Conservation (phyloP, 768 basidiomycete species). For the Pholiota molesta region DNA sequence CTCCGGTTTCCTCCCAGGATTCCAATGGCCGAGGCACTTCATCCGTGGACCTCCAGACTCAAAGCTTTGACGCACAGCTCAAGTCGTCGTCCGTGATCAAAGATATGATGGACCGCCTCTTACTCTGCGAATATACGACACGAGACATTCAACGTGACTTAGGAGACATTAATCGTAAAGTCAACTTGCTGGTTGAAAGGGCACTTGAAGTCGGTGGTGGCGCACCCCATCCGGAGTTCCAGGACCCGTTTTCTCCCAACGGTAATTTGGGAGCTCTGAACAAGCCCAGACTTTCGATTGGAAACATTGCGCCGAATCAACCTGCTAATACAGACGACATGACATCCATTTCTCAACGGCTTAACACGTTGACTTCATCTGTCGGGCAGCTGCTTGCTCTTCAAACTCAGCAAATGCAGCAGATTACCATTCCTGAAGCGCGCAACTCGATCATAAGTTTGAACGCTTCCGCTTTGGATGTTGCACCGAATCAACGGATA, state of each 20-base stretch:
- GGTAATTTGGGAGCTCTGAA: conserved; percentile 36
- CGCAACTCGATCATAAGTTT: conserved; percentile 44
- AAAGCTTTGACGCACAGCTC: conserved; percentile 71
- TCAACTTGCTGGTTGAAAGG: conserved; percentile 75
- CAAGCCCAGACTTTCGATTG: conserved; percentile 63
- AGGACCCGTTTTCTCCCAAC: conserved; percentile 72
- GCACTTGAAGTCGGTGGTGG: conserved; percentile 36
- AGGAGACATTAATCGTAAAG: conserved; percentile 74
- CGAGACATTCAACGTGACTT: conserved; percentile 78
- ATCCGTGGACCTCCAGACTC: conserved; percentile 47
- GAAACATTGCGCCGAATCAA: conserved; percentile 76
- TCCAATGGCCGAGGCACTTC: conserved; percentile 68
- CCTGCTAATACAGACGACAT: conserved; percentile 70
- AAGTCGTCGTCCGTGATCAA: conserved; percentile 75
- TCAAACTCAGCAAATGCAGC: conserved; percentile 74
- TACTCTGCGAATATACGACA: conserved; percentile 68
- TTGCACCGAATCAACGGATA: conserved; percentile 48
- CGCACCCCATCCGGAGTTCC: conserved; percentile 71
- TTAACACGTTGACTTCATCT: conserved; percentile 80
- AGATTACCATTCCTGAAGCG: conserved; percentile 37
- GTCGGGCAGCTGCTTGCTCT: conserved; percentile 84
- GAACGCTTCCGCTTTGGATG: conserved; percentile 47
- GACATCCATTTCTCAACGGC: conserved; percentile 72
- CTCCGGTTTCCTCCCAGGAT: conserved; percentile 79
- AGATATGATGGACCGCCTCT: conserved; percentile 75